Conservation (phyloP, 805 yeast genomes). For the Monosporozyma servazzii region DNA sequence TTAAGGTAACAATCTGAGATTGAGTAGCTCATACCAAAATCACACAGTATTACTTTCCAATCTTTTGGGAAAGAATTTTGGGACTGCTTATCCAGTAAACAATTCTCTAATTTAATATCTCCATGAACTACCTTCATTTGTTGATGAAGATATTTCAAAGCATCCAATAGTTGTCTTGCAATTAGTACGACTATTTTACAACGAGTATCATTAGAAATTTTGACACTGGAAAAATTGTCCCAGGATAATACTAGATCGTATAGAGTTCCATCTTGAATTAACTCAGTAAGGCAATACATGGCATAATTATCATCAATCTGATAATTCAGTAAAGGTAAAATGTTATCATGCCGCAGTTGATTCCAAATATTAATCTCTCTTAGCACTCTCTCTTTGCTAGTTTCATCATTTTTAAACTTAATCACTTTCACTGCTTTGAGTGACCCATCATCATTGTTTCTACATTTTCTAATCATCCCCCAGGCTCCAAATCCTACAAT, state of each 20-base stretch:
- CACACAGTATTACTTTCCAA: conserved; percentile 53
- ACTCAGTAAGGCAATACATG: conserved; percentile 63
- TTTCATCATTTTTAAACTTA: conserved; percentile 40
- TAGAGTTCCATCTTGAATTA: conserved; percentile 67
- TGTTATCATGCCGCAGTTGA: conserved; percentile 47
- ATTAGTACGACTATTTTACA: conserved; percentile 31
- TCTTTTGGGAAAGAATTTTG: conserved; percentile 3
- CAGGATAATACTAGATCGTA: conserved; percentile 66
- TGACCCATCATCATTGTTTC: conserved; percentile 23
- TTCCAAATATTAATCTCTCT: conserved; percentile 76
- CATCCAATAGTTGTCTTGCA: conserved; percentile 46
- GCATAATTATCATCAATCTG: conserved; percentile 48
- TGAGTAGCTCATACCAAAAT: conserved; percentile 71
- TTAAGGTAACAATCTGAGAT: conserved; percentile 6
- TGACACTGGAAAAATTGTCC: conserved; percentile 39
- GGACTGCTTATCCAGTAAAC: conserved; percentile 42
- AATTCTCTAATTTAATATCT: conserved; percentile 75
- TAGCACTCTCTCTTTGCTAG: conserved; percentile 49
- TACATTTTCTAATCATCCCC: conserved; percentile 75
- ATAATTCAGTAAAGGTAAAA: conserved; percentile 54
- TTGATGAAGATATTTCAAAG: conserved; percentile 54
- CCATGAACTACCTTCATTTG: conserved; percentile 56
- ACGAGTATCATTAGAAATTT: conserved; percentile 30
- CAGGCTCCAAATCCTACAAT: conserved; percentile 85
- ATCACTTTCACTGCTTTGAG: conserved; percentile 56